A percentile compares a stretch with the other conserved stretches of the same genome.
Conservation (phyloP, 139 green algal genomes). For the Pseudopediastrum boryanum region DNA sequence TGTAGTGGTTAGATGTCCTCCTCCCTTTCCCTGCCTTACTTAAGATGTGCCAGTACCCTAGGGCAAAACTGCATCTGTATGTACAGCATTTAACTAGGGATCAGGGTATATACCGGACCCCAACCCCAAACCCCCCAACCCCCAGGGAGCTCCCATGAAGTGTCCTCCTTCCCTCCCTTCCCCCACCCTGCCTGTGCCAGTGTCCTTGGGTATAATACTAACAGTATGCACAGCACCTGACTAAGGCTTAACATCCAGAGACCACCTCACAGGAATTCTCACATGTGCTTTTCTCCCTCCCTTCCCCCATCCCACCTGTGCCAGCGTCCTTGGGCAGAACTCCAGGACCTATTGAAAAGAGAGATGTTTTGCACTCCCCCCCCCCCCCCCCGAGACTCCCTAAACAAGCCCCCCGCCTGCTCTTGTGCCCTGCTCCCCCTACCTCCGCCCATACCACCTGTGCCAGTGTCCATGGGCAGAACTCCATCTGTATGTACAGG, state of each 20-base stretch:
- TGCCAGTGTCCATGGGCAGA: conserved; percentile 78
- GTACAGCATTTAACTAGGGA: no score
- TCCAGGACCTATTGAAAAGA: no score
- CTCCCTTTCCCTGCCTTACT: background rate
- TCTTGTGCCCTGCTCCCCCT: background rate
- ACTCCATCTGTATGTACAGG: conserved; percentile 98
- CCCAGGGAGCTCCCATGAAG: no score
- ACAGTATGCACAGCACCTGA: conserved; percentile 97
- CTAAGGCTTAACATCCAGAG: no score
- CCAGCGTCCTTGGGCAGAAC: conserved; percentile 82
- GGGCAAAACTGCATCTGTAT: conserved; percentile 94
- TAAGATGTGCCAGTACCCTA: conserved; percentile 67
- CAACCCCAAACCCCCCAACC: no score
- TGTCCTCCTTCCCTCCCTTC: no score
- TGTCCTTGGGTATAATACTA: conserved; percentile 88
- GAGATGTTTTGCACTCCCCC: no score
- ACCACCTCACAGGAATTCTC: no score
- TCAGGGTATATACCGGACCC: no score
- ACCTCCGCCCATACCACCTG: conserved; percentile 42
- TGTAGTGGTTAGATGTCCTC: no score
- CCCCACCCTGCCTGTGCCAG: conserved; percentile 58
- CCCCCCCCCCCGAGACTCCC: no score
- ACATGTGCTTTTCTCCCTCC: background rate
- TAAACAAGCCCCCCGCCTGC: no score
- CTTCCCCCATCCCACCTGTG: conserved; percentile 44